Percentiles rank a stretch among this genome's conserved stretches.
Evolutionary conservation across 305 asterid genomes (phyloP).

Genomic region (Fraxinus ornus): DNA sequence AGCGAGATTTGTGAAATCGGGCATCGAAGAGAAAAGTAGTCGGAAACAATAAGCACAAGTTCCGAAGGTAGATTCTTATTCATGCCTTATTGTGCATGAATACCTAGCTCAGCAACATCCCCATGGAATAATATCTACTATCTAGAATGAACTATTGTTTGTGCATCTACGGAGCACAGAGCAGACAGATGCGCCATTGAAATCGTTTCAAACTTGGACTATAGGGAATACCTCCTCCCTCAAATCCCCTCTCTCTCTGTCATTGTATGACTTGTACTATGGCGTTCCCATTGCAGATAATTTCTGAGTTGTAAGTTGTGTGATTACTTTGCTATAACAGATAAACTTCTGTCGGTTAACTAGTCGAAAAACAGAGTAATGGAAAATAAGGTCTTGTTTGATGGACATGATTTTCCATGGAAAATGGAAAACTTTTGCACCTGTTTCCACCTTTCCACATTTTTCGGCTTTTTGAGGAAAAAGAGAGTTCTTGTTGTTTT

Average conservation of each 20-base stretch:
- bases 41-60: slow-evolving; percentile 38
- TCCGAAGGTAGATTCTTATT: background rate
- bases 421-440: too few relatives aligned
- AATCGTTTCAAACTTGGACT: background rate
- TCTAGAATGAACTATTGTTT: background rate
- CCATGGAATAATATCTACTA: background rate
- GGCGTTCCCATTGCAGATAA: background rate
- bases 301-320: background rate
- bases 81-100: background rate
- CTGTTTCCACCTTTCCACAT: too few relatives aligned
- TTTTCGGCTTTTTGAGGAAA: too few relatives aligned
- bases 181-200: background rate
- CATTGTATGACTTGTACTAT: background rate
- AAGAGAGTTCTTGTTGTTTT: too few relatives aligned
- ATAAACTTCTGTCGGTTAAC: background rate
- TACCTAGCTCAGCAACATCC: background rate
- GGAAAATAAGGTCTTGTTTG: too few relatives aligned
- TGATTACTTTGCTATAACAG: background rate
- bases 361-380: background rate
- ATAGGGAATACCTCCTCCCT: background rate
- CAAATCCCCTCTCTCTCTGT: background rate
- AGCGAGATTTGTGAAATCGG: slow-evolving; percentile 66
- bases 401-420: too few relatives aligned
- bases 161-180: background rate
- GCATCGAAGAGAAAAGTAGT: slow-evolving; percentile 70